phyloP scores from a whole-genome alignment of 2,329 filamentous ascomycete genomes.

The Claviceps pazoutovae region DNA sequence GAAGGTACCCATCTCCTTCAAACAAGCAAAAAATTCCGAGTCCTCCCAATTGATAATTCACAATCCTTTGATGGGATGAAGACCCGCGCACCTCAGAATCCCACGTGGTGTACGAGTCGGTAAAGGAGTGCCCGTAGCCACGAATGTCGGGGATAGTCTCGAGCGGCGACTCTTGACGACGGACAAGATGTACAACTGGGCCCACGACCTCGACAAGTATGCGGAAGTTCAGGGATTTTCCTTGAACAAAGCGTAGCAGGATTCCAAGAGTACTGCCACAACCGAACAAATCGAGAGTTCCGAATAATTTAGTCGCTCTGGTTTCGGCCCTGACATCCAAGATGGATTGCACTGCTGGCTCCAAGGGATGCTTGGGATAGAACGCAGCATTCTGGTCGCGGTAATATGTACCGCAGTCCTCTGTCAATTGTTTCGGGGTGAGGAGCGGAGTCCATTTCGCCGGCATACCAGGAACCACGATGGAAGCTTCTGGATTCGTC shows the following conservation, averaged over 20 bases:
- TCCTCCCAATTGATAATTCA: conserved; percentile 3
- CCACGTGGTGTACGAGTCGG: conserved; percentile 53
- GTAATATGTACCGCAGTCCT: conserved; percentile 36
- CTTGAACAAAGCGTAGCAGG: conserved; percentile 38
- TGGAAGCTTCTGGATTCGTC: not conserved
- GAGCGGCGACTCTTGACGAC: conserved; percentile 44
- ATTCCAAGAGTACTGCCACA: conserved; percentile 46
- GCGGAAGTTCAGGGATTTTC: conserved; percentile 33
- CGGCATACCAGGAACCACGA: conserved; percentile 19
- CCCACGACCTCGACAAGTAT: conserved; percentile 40
- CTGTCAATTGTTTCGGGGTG: conserved; percentile 17
- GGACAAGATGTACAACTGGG: conserved; percentile 43
- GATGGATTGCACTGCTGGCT: conserved; percentile 32
- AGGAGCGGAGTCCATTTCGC: conserved; percentile 32
- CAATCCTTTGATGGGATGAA: conserved; percentile 41
- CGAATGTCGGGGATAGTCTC: conserved; percentile 39
- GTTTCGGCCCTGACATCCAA: conserved; percentile 10
- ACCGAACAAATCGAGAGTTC: conserved; percentile 34
- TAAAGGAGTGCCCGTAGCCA: conserved; percentile 54
- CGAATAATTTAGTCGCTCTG: too few relatives aligned
- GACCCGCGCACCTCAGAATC: conserved; percentile 38
- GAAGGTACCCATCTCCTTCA: conserved; percentile 16
- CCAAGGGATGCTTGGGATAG: conserved; percentile 34
- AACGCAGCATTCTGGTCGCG: conserved; percentile 40
- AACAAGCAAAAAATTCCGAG: conserved; percentile 16